A percentile compares a stretch with the other conserved stretches of the same genome.
Evolutionary conservation across 805 yeast species (phyloP).

Genomic region (Teunomyces stri): DNA sequence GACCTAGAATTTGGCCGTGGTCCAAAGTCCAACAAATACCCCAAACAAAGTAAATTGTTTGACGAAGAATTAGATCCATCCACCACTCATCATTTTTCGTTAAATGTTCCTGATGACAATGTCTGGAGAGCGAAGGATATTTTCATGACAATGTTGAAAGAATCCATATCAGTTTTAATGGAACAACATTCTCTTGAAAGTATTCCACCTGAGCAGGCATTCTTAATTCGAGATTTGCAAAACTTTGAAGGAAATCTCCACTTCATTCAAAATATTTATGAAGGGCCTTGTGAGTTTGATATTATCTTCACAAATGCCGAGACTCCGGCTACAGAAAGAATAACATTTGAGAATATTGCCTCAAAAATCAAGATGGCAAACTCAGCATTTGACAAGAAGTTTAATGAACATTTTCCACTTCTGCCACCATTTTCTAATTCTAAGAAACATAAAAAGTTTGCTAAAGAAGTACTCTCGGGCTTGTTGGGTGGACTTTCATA

Average conservation of each 20-base stretch:
- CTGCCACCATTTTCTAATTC: conserved; percentile 51
- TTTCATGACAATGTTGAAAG: conserved; percentile 65
- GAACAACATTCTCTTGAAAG: conserved; percentile 20
- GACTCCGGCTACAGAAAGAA: conserved; percentile 35
- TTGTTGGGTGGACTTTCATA: conserved; percentile 88
- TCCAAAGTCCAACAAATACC: conserved; percentile 45
- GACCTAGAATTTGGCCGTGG: conserved; percentile 58
- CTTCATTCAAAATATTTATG: conserved; percentile 70
- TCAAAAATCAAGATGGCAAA: conserved; percentile 30
- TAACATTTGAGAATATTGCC: conserved; percentile 37
- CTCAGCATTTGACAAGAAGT: conserved; percentile 49
- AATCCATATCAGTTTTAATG: conserved; percentile 53
- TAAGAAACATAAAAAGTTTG: conserved; percentile 52
- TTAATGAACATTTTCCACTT: conserved; percentile 48
- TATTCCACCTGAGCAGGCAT: conserved; percentile 49
- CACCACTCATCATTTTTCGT: conserved; percentile 61
- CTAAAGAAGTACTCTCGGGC: conserved; percentile 76
- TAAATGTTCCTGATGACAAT: conserved; percentile 67
- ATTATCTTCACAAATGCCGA: conserved; percentile 53
- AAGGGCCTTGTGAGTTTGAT: conserved; percentile 75
- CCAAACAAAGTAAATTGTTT: conserved; percentile 23
- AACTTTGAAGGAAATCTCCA: conserved; percentile 74
- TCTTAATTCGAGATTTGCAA: conserved; percentile 57
- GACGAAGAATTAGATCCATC: conserved; percentile 54
- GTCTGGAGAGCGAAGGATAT: conserved; percentile 80